Evolutionary conservation across 1,284 basidiomycete species (phyloP).

Genomic region (Microbotryomycetes sp.): DNA sequence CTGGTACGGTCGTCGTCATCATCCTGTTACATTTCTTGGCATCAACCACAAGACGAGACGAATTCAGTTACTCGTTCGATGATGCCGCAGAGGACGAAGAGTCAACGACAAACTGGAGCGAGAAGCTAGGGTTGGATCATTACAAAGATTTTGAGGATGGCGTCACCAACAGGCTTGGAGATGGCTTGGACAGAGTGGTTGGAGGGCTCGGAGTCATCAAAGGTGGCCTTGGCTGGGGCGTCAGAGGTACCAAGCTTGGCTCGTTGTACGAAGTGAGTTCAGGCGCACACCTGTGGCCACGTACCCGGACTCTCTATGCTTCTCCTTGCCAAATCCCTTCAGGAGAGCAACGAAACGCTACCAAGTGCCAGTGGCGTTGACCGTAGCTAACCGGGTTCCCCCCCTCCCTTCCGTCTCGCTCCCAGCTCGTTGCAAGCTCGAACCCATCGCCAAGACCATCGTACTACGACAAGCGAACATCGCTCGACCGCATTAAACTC

Average conservation of each 20-base stretch:
- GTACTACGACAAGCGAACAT: slow-evolving; percentile 30
- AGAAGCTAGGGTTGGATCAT: slow-evolving; percentile 26
- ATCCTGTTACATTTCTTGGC: slow-evolving; percentile 27
- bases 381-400: too few relatives aligned
- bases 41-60: not conserved
- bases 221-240: slow-evolving; percentile 17
- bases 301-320: too few relatives aligned
- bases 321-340: too few relatives aligned
- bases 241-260: slow-evolving; percentile 16
- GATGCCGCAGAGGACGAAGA: not conserved
- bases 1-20: slow-evolving; percentile 4
- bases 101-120: slow-evolving; percentile 14
- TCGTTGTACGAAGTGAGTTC: slow-evolving; percentile 28
- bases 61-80: not conserved
- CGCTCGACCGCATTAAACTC: slow-evolving; percentile 31
- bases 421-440: slow-evolving; percentile 31
- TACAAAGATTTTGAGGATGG: slow-evolving; percentile 31
- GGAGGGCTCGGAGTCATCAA: slow-evolving; percentile 24
- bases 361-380: too few relatives aligned
- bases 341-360: too few relatives aligned
- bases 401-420: too few relatives aligned
- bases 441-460: slow-evolving; percentile 27
- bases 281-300: not conserved
- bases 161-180: slow-evolving; percentile 19
- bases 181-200: slow-evolving; percentile 11